Conservation (phyloP, 306 rosid genomes). For the Corylus avellana region DNA sequence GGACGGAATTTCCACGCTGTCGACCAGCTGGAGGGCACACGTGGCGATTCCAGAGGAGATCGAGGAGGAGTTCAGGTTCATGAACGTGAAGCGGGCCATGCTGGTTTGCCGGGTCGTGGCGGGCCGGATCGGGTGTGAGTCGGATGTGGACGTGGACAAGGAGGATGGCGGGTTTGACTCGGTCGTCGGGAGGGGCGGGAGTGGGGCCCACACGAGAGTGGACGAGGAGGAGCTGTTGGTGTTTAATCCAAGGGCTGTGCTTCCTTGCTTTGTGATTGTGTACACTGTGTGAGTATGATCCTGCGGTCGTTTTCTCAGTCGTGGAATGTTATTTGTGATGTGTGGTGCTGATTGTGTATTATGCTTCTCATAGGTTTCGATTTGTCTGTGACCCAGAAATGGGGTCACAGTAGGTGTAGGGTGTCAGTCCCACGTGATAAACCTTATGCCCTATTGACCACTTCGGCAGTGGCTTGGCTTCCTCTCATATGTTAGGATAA, state of each 20-base stretch:
- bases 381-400: background rate
- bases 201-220: conserved; percentile 53
- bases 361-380: background rate
- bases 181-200: conserved; percentile 56
- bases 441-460: background rate
- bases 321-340: conserved; percentile 12
- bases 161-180: conserved; percentile 76
- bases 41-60: conserved; percentile 78
- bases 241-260: conserved; percentile 94
- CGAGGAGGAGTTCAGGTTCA: conserved; percentile 75
- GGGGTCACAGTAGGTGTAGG: conserved; percentile 1
- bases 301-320: background rate
- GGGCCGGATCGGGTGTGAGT: conserved; percentile 77
- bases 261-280: conserved; percentile 96
- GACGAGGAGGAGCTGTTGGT: conserved; percentile 92
- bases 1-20: conserved; percentile 89
- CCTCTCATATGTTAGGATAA: background rate
- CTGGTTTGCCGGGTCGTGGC: conserved; percentile 85
- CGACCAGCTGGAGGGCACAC: conserved; percentile 87
- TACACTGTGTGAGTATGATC: conserved; percentile 53
- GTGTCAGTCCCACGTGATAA: conserved; percentile 4
- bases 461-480: background rate
- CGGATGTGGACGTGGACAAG: conserved; percentile 59
- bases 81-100: conserved; percentile 94
- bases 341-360: conserved; percentile 22